A percentile compares a stretch with the other conserved stretches of the same genome.
Evolutionary conservation across 225 moss, liverwort and hornwort genomes (phyloP).

Genomic region (Pleurozium schreberi): DNA sequence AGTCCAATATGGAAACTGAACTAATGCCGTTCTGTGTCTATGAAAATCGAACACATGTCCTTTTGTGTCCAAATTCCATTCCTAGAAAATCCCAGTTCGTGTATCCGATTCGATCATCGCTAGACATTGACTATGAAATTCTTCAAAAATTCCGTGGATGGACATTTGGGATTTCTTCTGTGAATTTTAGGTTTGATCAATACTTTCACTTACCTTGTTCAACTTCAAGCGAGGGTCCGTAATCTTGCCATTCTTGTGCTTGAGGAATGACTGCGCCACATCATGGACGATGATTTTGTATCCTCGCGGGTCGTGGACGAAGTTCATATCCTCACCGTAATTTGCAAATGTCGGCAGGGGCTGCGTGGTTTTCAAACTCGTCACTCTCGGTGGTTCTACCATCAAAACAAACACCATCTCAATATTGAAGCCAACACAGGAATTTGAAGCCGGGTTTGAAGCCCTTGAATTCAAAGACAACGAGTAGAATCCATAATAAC

Average conservation of each 20-base stretch:
- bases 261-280: constrained; percentile 28
- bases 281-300: constrained; percentile 32
- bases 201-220: constrained; percentile 18
- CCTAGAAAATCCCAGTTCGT: neutral
- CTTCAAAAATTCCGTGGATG: no score
- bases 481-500: neutral
- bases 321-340: constrained; percentile 43
- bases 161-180: neutral
- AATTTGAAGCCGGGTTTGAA: neutral
- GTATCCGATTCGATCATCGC: neutral
- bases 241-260: constrained; percentile 16
- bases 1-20: neutral
- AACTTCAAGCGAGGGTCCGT: constrained; percentile 45
- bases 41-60: neutral
- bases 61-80: neutral
- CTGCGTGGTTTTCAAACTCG: constrained; percentile 64
- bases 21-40: neutral
- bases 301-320: constrained; percentile 56
- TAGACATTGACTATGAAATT: neutral
- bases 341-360: constrained; percentile 47
- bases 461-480: neutral
- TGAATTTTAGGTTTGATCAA: neutral
- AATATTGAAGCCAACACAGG: neutral
- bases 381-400: constrained; percentile 66
- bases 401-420: neutral